A percentile compares a stretch with the other conserved stretches of the same genome.
Evolutionary conservation across 1,139 yeast genomes (phyloP).

Genomic region (Hyphopichia pseudoburtonii): DNA sequence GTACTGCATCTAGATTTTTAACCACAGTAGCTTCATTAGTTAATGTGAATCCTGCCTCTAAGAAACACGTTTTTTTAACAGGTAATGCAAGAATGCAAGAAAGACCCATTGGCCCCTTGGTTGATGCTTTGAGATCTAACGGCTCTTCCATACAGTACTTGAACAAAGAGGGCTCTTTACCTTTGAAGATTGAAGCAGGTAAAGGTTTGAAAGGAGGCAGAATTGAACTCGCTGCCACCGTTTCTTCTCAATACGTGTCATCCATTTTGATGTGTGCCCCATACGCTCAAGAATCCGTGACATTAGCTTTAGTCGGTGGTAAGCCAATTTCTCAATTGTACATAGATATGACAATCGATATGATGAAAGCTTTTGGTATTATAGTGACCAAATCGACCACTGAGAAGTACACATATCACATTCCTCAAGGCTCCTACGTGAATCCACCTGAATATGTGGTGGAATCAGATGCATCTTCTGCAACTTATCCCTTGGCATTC

Average conservation of each 20-base stretch:
- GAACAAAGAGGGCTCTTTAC: slow-evolving; percentile 80
- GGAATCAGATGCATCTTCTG: slow-evolving; percentile 98
- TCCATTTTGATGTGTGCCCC: slow-evolving; percentile 98
- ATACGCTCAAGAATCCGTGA: slow-evolving; percentile 84
- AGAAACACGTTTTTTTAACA: slow-evolving; percentile 63
- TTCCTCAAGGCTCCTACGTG: slow-evolving; percentile 77
- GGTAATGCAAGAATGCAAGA: slow-evolving; percentile 98
- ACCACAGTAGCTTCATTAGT: slow-evolving; percentile 90
- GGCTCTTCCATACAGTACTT: slow-evolving; percentile 75
- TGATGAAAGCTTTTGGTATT: slow-evolving; percentile 92
- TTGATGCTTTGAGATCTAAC: slow-evolving; percentile 80
- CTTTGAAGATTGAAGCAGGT: slow-evolving; percentile 71
- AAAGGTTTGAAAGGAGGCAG: slow-evolving; percentile 83
- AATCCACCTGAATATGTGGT: slow-evolving; percentile 85
- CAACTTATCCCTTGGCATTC: slow-evolving; percentile 95
- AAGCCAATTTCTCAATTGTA: slow-evolving; percentile 95
- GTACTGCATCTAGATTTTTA: slow-evolving; percentile 94
- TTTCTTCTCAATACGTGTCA: slow-evolving; percentile 96
- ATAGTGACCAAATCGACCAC: slow-evolving; percentile 68
- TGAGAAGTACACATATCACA: slow-evolving; percentile 81
- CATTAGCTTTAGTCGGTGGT: slow-evolving; percentile 88
- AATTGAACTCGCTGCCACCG: slow-evolving; percentile 92
- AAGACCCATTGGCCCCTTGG: slow-evolving; percentile 95
- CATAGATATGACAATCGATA: slow-evolving; percentile 94
- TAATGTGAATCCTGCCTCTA: slow-evolving; percentile 30